These are phyloP conservation scores for Trypanosoma lewisi DNA, from an alignment of 208 protist genomes.

Conservation along the genomic window DNA sequence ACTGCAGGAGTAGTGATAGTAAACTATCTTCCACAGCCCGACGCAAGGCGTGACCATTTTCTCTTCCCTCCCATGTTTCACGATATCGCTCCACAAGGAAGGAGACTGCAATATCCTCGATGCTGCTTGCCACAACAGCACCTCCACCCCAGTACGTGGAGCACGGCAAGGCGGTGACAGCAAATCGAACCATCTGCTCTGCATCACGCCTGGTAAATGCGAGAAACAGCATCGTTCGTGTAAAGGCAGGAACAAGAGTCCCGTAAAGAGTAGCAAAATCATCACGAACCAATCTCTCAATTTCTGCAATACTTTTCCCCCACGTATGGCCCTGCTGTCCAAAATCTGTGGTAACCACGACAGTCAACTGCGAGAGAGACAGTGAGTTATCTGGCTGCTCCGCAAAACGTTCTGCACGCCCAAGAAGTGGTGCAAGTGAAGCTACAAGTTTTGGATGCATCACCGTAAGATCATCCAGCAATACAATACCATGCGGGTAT, in stretches of 20 bases:
- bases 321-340: slow-evolving; percentile 75
- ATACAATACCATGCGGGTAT: slow-evolving; percentile 76
- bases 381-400: slow-evolving; percentile 48
- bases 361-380: slow-evolving; percentile 52
- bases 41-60: slow-evolving; percentile 70
- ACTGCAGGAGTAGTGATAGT: slow-evolving; percentile 44
- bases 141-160: slow-evolving; percentile 11
- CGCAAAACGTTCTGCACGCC: slow-evolving; percentile 54
- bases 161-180: slow-evolving; percentile 51
- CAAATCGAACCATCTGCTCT: slow-evolving; percentile 49
- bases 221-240: slow-evolving; percentile 56
- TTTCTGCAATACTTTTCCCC: slow-evolving; percentile 49
- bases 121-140: slow-evolving; percentile 37
- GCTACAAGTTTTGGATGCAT: slow-evolving; percentile 56
- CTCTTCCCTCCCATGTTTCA: slow-evolving; percentile 48
- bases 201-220: slow-evolving; percentile 46
- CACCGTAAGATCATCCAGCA: slow-evolving; percentile 72
- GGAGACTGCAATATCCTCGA: slow-evolving; percentile 50
- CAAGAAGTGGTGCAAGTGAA: slow-evolving; percentile 67
- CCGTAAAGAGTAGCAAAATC: slow-evolving; percentile 72
- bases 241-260: slow-evolving; percentile 56
- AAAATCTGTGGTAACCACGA: slow-evolving; percentile 83
- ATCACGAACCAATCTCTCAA: slow-evolving; percentile 60
- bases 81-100: slow-evolving; percentile 55
- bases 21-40: slow-evolving; percentile 60